phyloP scores from a whole-genome alignment of 441 rosid species.

The Kokia cookei region DNA sequence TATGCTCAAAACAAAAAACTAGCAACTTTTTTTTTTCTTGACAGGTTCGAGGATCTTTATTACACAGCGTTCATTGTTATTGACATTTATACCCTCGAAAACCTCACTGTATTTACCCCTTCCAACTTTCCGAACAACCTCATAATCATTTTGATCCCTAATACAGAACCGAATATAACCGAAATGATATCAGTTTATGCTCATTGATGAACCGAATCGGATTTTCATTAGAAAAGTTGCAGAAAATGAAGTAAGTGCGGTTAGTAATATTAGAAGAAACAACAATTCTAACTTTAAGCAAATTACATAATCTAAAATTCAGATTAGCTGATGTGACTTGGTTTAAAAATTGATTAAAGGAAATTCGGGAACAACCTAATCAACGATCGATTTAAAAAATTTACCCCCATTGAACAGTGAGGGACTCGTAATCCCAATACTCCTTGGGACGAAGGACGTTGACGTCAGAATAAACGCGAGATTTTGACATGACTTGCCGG shows the following conservation, averaged over 20 bases:
- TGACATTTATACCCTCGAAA: constrained; percentile 80
- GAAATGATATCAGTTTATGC: neutral
- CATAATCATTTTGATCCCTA: constrained; percentile 91
- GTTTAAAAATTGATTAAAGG: neutral
- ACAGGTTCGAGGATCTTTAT: constrained; percentile 98
- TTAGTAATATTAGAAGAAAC: neutral
- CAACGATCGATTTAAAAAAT: neutral
- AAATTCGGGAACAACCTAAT: neutral
- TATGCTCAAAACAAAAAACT: neutral
- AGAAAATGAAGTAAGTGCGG: neutral
- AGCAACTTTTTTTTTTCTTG: constrained; percentile 88
- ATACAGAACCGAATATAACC: neutral
- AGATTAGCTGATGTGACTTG: neutral
- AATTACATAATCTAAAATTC: neutral
- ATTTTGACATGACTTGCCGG: constrained; percentile 42
- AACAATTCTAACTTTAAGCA: neutral
- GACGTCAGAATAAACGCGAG: constrained; percentile 15
- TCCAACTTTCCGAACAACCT: constrained; percentile 91
- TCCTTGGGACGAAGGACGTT: neutral
- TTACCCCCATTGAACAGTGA: constrained; percentile 81
- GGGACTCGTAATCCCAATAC: neutral
- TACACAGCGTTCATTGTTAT: constrained; percentile 72
- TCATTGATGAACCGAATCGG: neutral
- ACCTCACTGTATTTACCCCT: constrained; percentile 95
- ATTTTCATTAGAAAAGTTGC: neutral